Evolutionary conservation across 2,329 filamentous ascomycete genomes (phyloP), one percentile per base, ranked within the genome.

Genomic region (Apiospora sp.): DNA sequence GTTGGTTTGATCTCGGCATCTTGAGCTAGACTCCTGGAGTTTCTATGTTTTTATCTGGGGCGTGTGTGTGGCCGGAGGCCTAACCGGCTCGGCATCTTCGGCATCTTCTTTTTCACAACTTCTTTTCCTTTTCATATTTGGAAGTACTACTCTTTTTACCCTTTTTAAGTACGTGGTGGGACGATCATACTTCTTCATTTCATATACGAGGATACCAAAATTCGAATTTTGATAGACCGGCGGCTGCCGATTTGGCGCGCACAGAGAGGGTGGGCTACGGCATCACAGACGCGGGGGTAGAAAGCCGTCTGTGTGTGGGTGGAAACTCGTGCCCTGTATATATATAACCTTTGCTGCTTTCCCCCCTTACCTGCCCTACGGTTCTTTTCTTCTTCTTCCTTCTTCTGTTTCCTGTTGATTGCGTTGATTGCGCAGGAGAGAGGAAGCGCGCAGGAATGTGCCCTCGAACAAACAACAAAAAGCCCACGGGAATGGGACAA

Each of bases 1-100:
- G 22, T 76, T 76, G 75, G 74, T 76, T 73, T 75, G 58, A 64
- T 64, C 74, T 71, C 71, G 71, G 71, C 71, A 72, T 71, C 70
- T 74, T 74, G 74, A 72, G 68, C 68, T 41, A 70, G 68, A 70
- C 68, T 70, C 68, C 27, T 51, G 68, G 68, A 70, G 68, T 70
- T 70, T 70, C 48, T 51, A 37, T 70, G 68, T 58, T 70, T 70
- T 37, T 41, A 43, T 43, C 12, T 37, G 68, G 48, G 68, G 46
- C n/a, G 34, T 27, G 68, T 30, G 30, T 44, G 37, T 49, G 67
- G 41, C 44, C 67, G 43, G 67, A 12, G 41, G 67, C 41, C 72
- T 64, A 64, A 64, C 58, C 58, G 58, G 58, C 58, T 14, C 58
- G 58, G 58, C 58, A 41, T 64, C 58, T 37, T 64, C 8, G n/a